Conservation (phyloP, 73 alveolate species). For the Tetrahymena malaccensis region DNA sequence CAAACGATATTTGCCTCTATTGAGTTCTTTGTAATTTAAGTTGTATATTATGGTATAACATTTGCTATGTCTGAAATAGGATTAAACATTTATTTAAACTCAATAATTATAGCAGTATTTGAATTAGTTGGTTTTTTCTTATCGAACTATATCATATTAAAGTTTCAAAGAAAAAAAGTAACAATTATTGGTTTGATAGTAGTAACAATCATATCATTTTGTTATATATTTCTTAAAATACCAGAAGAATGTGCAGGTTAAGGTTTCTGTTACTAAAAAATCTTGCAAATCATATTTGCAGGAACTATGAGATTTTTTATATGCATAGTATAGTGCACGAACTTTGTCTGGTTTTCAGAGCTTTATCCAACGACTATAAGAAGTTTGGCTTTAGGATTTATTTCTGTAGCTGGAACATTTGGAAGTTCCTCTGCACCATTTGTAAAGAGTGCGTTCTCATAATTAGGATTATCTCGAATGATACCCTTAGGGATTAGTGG, state of each 20-base stretch:
- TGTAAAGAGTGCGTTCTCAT: background rate
- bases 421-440: slow-evolving; percentile 10
- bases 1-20: background rate
- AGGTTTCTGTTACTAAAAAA: background rate
- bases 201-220: background rate
- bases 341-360: slow-evolving; percentile 16
- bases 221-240: background rate
- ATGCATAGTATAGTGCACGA: background rate
- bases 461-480: background rate
- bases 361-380: slow-evolving; percentile 20
- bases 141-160: background rate
- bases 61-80: slow-evolving; percentile 17
- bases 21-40: slow-evolving; percentile 9
- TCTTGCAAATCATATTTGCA: background rate
- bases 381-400: slow-evolving; percentile 9
- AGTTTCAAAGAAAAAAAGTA: background rate
- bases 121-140: slow-evolving; percentile 2
- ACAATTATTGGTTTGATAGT: background rate
- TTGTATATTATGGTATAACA: slow-evolving; percentile 26
- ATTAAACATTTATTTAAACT: slow-evolving; percentile 2
- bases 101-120: slow-evolving; percentile 1
- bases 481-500: slow-evolving; percentile 15
- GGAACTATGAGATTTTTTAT: slow-evolving; percentile 10
- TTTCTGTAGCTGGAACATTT: slow-evolving; percentile 18
- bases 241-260: background rate